phyloP scores from a whole-genome alignment of 1,284 basidiomycete genomes.

The Pseudozyma thailandica region DNA sequence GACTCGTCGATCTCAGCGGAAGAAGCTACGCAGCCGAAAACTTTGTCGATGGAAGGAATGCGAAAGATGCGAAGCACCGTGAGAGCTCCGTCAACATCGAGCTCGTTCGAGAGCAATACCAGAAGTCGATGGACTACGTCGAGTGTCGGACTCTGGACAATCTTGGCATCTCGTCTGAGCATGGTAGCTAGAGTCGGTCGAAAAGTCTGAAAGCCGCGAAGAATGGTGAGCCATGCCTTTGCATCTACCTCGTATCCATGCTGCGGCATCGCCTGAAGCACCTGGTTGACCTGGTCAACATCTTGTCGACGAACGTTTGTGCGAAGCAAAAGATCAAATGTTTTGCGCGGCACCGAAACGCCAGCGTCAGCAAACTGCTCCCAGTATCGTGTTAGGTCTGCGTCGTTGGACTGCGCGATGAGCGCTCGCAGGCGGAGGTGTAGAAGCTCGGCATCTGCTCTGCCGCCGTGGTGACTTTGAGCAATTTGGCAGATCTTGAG shows the following conservation, averaged over 20 bases:
- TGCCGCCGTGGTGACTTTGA: slow-evolving; percentile 18
- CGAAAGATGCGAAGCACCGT: slow-evolving; percentile 36
- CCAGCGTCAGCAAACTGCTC: slow-evolving; percentile 6
- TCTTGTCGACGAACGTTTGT: slow-evolving; percentile 35
- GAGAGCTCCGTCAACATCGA: slow-evolving; percentile 29
- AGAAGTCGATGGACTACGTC: slow-evolving; percentile 32
- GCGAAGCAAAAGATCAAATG: slow-evolving; percentile 39
- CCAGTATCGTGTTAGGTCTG: slow-evolving; percentile 19
- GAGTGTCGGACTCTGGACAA: slow-evolving; percentile 35
- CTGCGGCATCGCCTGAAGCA: slow-evolving; percentile 35
- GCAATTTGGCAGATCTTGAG: slow-evolving; percentile 27
- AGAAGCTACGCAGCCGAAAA: too few species aligned
- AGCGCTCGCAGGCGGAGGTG: slow-evolving; percentile 35
- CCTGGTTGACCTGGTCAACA: slow-evolving; percentile 31
- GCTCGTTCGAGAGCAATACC: slow-evolving; percentile 10
- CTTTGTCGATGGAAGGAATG: slow-evolving; percentile 14
- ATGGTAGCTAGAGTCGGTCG: slow-evolving; percentile 27
- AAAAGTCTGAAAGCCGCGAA: slow-evolving; percentile 35
- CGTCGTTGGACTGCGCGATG: slow-evolving; percentile 15
- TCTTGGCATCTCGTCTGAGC: slow-evolving; percentile 24
- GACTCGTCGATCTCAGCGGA: background rate
- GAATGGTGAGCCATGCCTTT: slow-evolving; percentile 41
- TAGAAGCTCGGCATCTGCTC: slow-evolving; percentile 36
- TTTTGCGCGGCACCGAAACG: slow-evolving; percentile 33
- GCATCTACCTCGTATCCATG: slow-evolving; percentile 33